phyloP scores from a whole-genome alignment of 2,329 filamentous ascomycete genomes.

The Aspergillus sp. region DNA sequence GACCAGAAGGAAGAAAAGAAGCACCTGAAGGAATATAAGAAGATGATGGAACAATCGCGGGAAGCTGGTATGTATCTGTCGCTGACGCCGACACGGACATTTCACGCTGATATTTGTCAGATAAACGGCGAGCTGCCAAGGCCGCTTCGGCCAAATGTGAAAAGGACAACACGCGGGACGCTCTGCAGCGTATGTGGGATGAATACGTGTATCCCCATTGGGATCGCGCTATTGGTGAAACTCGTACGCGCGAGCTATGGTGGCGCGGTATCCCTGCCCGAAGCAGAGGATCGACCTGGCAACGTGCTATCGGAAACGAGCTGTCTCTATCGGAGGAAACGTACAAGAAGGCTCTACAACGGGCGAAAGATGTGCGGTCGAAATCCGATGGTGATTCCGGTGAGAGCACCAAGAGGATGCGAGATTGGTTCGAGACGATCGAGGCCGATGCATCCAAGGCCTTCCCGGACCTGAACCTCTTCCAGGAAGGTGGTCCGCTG shows the following conservation, averaged over 20 bases:
- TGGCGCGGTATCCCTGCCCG: conserved; percentile 62
- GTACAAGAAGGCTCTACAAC: conserved; percentile 56
- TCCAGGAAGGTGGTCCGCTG: conserved; percentile 53
- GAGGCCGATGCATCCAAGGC: conserved; percentile 53
- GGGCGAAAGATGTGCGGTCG: conserved; percentile 51
- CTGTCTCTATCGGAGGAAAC: conserved; percentile 56
- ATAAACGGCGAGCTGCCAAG: conserved; percentile 51
- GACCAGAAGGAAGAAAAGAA: conserved; percentile 86
- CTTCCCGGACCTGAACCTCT: conserved; percentile 60
- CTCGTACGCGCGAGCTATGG: conserved; percentile 60
- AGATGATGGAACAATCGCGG: conserved; percentile 62
- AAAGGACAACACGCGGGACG: conserved; percentile 52
- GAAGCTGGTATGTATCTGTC: conserved; percentile 50
- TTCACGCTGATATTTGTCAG: conserved; percentile 27
- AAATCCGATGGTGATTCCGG: conserved; percentile 42
- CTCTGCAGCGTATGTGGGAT: conserved; percentile 61
- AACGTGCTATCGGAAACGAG: conserved; percentile 61
- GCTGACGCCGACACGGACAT: background rate
- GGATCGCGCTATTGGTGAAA: conserved; percentile 54
- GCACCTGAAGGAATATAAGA: conserved; percentile 72
- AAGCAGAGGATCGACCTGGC: conserved; percentile 58
- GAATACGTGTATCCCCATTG: conserved; percentile 61
- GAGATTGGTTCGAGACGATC: conserved; percentile 55
- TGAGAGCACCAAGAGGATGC: conserved; percentile 45
- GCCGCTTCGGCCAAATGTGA: conserved; percentile 49